These are phyloP conservation scores for Colletotrichum sp. DNA, from an alignment of 2,329 filamentous ascomycete species.

Conservation along the genomic window DNA sequence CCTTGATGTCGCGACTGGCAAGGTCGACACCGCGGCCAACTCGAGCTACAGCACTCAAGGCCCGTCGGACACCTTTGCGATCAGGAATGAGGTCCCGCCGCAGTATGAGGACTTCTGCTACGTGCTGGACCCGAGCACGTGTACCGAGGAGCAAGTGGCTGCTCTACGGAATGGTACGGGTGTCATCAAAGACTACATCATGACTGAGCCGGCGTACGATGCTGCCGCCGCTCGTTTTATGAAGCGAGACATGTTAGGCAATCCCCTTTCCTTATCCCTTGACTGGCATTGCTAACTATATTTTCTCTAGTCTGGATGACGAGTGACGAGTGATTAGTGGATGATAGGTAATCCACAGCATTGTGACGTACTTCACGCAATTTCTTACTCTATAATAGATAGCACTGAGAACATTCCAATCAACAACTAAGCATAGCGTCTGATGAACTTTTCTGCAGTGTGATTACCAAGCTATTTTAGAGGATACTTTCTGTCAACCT, in stretches of 20 bases:
- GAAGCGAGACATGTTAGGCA: neutral
- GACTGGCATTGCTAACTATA: neutral
- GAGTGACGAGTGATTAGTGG: neutral
- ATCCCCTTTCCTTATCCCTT: neutral
- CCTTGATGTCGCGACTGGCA: constrained; percentile 25
- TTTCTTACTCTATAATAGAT: neutral
- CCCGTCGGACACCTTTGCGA: constrained; percentile 20
- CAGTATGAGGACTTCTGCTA: constrained; percentile 29
- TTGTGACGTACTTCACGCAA: neutral
- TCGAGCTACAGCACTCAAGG: constrained; percentile 23
- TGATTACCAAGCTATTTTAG: too few relatives aligned
- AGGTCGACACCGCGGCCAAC: constrained; percentile 20
- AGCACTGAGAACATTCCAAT: neutral
- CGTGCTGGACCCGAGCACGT: constrained; percentile 24
- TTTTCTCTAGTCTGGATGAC: neutral
- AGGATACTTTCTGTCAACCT: too few relatives aligned
- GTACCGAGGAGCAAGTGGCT: constrained; percentile 52
- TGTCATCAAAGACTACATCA: constrained; percentile 43
- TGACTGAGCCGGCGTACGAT: constrained; percentile 1
- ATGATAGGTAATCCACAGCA: neutral
- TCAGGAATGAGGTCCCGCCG: constrained; percentile 23
- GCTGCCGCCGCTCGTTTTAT: neutral
- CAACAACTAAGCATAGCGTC: neutral
- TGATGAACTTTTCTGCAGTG: too few relatives aligned
- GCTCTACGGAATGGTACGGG: constrained; percentile 57